These are phyloP conservation scores for Puccinia triticina DNA, from an alignment of 1,284 basidiomycete species.

Conservation along the genomic window DNA sequence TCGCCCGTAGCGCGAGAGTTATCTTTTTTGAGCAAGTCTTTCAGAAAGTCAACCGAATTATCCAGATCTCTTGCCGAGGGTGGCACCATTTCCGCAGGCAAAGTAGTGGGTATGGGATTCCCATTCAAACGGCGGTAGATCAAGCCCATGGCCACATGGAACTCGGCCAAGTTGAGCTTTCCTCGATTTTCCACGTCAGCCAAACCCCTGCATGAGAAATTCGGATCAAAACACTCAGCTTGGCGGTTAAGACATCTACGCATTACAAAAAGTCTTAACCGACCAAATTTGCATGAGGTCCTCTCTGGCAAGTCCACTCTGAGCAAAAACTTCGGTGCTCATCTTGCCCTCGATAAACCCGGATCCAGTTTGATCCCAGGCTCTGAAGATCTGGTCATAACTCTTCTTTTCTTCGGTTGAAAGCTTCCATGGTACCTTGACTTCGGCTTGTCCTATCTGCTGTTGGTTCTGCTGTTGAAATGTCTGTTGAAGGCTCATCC, in stretches of 20 bases:
- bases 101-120: slow-evolving; percentile 80
- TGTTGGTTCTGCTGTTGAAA: slow-evolving; percentile 77
- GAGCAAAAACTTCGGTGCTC: slow-evolving; percentile 90
- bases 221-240: slow-evolving; percentile 10
- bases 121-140: slow-evolving; percentile 93
- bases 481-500: slow-evolving; percentile 52
- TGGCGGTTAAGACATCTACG: neutral
- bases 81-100: slow-evolving; percentile 87
- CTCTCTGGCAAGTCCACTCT: slow-evolving; percentile 84
- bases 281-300: slow-evolving; percentile 94
- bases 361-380: slow-evolving; percentile 82
- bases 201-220: slow-evolving; percentile 71
- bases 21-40: slow-evolving; percentile 86
- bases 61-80: slow-evolving; percentile 90
- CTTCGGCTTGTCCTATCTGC: slow-evolving; percentile 70
- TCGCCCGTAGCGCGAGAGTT: slow-evolving; percentile 60
- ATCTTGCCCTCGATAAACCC: slow-evolving; percentile 86
- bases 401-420: slow-evolving; percentile 91
- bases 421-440: slow-evolving; percentile 84
- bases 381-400: slow-evolving; percentile 94
- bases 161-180: slow-evolving; percentile 91
- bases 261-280: slow-evolving; percentile 58
- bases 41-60: slow-evolving; percentile 86
- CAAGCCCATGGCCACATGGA: slow-evolving; percentile 97
- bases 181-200: slow-evolving; percentile 88